Evolutionary conservation across 495 filamentous ascomycete species (phyloP).

Genomic region (Friedmanniomyces simplex): DNA sequence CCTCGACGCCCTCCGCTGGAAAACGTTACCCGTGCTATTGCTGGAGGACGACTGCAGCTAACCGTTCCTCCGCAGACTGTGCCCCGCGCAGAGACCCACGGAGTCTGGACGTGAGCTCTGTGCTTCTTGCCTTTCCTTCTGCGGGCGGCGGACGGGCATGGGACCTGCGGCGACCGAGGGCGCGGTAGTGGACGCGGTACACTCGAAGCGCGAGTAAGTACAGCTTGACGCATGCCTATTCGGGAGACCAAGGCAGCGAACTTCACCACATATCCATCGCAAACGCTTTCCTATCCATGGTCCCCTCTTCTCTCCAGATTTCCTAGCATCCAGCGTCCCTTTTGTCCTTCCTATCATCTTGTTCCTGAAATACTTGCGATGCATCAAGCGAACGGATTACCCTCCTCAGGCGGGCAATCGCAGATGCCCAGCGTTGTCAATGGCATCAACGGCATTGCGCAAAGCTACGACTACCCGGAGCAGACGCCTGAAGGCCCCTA

Average conservation of each 20-base stretch:
- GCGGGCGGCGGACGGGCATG: background rate
- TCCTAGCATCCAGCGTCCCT: background rate
- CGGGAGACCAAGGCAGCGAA: background rate
- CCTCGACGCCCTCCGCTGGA: too few relatives aligned
- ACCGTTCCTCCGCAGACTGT: background rate
- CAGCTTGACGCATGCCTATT: background rate
- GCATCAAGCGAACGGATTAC: slow-evolving; percentile 4
- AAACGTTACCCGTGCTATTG: too few relatives aligned
- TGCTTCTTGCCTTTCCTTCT: background rate
- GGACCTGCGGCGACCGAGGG: background rate
- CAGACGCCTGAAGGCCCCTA: slow-evolving; percentile 24
- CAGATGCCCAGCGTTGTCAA: slow-evolving; percentile 23
- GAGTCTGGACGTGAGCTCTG: background rate
- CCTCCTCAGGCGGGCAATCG: slow-evolving; percentile 13
- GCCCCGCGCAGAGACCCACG: background rate
- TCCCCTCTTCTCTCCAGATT: background rate
- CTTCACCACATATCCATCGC: background rate
- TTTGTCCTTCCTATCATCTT: background rate
- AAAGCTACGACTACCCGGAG: slow-evolving; percentile 23
- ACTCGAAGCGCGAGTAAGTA: background rate
- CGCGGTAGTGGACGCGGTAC: background rate
- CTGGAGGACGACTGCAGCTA: too few relatives aligned
- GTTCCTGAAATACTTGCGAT: background rate
- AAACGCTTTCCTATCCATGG: background rate
- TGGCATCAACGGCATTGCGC: slow-evolving; percentile 24